Evolutionary conservation across 2,329 filamentous ascomycete genomes (phyloP), one percentile per base, ranked within the genome.

Genomic region (Periconia sp.): DNA sequence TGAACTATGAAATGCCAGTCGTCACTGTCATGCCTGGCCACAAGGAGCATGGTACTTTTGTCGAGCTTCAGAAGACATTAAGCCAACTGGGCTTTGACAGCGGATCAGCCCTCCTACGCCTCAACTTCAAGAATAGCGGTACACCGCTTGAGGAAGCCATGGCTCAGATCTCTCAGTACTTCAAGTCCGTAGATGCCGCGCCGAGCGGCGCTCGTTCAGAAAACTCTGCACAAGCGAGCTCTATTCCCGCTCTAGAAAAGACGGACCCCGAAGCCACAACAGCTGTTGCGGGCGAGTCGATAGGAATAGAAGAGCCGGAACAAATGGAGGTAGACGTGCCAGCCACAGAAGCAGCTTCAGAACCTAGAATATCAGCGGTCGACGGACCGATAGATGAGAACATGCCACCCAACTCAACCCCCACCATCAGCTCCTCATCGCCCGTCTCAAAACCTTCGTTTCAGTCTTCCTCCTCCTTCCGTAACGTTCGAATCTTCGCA

Each of bases 1-100:
- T 99, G 37, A 88, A 87, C 68, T 96, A 96, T 62, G 89, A 97
- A 71, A 87, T 85, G 52, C 94, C 94, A 0, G 85, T 91, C 12
- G 72, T 97, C 40, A 87, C 92, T 52, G 82, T 96, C 50, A 86
- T 95, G 80, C 89, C 87, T 8, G 59, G 57, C 15, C 66, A 70
- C 42, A 81, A 89, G 58, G 89, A 92, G 56, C 72, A 96, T 12
- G 80, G 85, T 3, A 84, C 82, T 0, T 89, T 97, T 58, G 77
- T 78, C 13, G 92, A 95, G 60, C 79, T 97, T 44, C 90, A 96
- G 68, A 95, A 95, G 77, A 92, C 89, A 1, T 72, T 99, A 32
- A 85, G 85, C 4, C 89, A 96, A 66, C 74, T 97, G 13, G 94
- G 94, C 0, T 86, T 95, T 60, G 95, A 92, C 64, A 86, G 83